Percentiles rank a stretch among this genome's conserved stretches.
Conservation (phyloP, 176 grass and related monocot species). For the Saccharum officinarum region DNA sequence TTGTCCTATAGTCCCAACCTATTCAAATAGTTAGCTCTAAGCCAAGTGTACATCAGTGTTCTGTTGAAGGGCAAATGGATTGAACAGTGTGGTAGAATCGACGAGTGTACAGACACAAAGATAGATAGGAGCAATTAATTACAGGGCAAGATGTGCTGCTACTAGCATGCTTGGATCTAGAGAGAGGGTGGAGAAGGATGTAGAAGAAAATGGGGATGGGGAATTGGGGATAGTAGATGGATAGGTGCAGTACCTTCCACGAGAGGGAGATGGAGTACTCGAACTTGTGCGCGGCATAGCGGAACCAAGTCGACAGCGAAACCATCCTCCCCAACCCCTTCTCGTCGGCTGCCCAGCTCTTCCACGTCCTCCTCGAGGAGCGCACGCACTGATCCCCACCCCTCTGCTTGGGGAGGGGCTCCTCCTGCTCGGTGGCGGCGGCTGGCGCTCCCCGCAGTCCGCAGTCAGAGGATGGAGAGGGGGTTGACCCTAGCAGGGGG, state of each 20-base stretch:
- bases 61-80: not conserved
- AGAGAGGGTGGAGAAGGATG: not conserved
- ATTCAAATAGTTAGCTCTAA: not conserved
- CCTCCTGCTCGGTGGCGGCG: not conserved
- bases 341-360: not conserved
- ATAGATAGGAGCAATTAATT: not conserved
- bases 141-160: not conserved
- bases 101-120: not conserved
- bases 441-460: not conserved
- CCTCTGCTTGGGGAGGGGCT: not conserved
- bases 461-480: not conserved
- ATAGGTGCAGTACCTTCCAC: constrained; percentile 55
- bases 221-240: not conserved
- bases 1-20: not conserved
- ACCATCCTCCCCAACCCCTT: constrained; percentile 47
- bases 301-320: constrained; percentile 82
- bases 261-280: constrained; percentile 81
- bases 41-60: not conserved
- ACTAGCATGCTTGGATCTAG: constrained; percentile 2
- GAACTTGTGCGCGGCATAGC: constrained; percentile 85
- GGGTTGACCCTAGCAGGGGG: not conserved
- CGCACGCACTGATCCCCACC: not conserved
- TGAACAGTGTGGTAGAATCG: not conserved
- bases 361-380: not conserved
- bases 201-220: not conserved